Evolutionary conservation across 1,284 basidiomycete genomes (phyloP).

Genomic region (Ceratobasidium sp.): DNA sequence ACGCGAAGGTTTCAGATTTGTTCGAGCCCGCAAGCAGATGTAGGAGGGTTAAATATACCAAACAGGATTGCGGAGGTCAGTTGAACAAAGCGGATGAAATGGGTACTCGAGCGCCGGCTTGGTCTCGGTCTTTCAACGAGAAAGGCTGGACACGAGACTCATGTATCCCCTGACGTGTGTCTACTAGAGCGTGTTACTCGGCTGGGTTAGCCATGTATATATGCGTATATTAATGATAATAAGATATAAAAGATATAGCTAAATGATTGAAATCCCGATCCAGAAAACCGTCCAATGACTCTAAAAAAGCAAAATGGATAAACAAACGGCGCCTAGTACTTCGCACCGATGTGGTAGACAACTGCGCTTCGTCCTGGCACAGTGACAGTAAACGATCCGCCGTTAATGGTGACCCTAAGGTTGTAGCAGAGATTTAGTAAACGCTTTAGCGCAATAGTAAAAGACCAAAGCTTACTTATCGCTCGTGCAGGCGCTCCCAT

Average conservation of each 20-base stretch:
- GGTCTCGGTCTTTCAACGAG: too few species aligned
- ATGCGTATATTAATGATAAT: too few species aligned
- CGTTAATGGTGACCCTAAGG: constrained; percentile 65
- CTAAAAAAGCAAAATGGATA: not conserved
- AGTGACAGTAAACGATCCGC: constrained; percentile 67
- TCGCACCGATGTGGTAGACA: constrained; percentile 69
- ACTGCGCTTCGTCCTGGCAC: constrained; percentile 69
- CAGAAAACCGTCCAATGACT: not conserved
- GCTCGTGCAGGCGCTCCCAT: constrained; percentile 65
- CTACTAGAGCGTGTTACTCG: too few species aligned
- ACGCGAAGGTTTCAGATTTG: too few species aligned
- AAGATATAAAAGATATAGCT: not conserved
- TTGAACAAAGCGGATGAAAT: too few species aligned
- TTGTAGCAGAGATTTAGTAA: not conserved
- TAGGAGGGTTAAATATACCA: too few species aligned
- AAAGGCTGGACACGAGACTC: too few species aligned
- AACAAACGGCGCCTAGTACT: not conserved
- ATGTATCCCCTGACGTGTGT: too few species aligned
- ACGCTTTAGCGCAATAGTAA: not conserved
- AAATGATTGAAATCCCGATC: not conserved
- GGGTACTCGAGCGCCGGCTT: too few species aligned
- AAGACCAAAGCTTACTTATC: constrained; percentile 59
- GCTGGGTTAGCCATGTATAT: too few species aligned
- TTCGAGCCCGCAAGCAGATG: too few species aligned
- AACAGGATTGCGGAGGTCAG: too few species aligned